These are phyloP conservation scores for Heliamphora exappendiculata DNA, from an alignment of 148 eudicot genomes.

Conservation along the genomic window DNA sequence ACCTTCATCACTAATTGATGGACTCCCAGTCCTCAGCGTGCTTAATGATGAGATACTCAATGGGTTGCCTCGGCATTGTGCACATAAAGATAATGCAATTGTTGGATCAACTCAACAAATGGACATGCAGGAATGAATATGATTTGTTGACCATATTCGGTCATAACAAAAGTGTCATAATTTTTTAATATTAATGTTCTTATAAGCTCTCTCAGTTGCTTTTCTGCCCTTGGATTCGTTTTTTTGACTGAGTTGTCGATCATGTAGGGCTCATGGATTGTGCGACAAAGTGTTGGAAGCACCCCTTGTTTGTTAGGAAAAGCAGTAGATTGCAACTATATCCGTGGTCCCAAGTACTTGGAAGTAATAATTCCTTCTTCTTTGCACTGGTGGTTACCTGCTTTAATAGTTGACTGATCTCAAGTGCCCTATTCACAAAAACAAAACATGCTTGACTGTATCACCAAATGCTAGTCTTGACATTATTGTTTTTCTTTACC, in stretches of 20 bases:
- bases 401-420: not conserved
- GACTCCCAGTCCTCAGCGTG: not conserved
- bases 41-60: not conserved
- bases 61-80: not conserved
- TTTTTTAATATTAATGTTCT: not conserved
- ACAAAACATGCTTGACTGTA: slow-evolving; percentile 1
- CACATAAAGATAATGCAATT: not conserved
- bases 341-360: slow-evolving; percentile 85
- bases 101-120: not conserved
- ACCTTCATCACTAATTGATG: not conserved
- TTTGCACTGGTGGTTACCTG: not conserved
- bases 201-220: not conserved
- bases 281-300: slow-evolving; percentile 97
- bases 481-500: not conserved
- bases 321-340: slow-evolving; percentile 96
- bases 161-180: not conserved
- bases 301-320: slow-evolving; percentile 92
- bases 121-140: not conserved
- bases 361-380: slow-evolving; percentile 46
- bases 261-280: slow-evolving; percentile 96
- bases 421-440: not conserved
- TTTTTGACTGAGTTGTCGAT: slow-evolving; percentile 6
- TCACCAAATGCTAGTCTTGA: not conserved
- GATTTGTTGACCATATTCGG: not conserved
- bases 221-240: not conserved